Conservation (phyloP, 1,284 basidiomycete genomes). For the Veloporphyrellus conicus region DNA sequence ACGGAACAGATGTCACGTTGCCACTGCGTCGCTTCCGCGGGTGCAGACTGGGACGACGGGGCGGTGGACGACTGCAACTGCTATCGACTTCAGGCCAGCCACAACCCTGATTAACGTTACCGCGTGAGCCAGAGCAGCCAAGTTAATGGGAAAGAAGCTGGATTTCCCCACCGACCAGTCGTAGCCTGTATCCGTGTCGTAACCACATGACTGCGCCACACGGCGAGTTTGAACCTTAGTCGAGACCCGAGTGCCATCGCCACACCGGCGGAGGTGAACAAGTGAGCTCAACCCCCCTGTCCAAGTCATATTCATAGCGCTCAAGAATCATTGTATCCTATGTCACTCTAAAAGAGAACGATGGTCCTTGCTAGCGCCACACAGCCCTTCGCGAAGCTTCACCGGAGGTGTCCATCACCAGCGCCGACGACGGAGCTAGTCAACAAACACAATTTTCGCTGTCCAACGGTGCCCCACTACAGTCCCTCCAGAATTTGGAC, state of each 20-base stretch:
- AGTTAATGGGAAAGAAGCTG: conserved; percentile 17
- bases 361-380: conserved; percentile 18
- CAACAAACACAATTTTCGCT: no score
- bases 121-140: conserved; percentile 11
- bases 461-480: no score
- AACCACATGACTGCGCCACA: conserved; percentile 20
- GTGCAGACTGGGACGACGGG: background rate
- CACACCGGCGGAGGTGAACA: background rate
- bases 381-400: conserved; percentile 7
- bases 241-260: background rate
- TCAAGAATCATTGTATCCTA: no score
- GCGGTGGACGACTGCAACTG: no score
- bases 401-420: background rate
- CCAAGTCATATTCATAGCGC: no score
- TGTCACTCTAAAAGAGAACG: no score
- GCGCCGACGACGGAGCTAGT: background rate
- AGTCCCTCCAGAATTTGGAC: conserved; percentile 36
- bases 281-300: background rate
- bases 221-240: conserved; percentile 17
- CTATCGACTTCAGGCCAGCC: background rate
- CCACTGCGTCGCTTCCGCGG: background rate
- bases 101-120: conserved; percentile 21
- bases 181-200: conserved; percentile 7
- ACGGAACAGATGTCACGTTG: background rate
- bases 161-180: conserved; percentile 8